Percentiles rank a stretch among this genome's conserved stretches.
Evolutionary conservation across 495 filamentous ascomycete genomes (phyloP).

Genomic region (Parathielavia hyrcaniae): DNA sequence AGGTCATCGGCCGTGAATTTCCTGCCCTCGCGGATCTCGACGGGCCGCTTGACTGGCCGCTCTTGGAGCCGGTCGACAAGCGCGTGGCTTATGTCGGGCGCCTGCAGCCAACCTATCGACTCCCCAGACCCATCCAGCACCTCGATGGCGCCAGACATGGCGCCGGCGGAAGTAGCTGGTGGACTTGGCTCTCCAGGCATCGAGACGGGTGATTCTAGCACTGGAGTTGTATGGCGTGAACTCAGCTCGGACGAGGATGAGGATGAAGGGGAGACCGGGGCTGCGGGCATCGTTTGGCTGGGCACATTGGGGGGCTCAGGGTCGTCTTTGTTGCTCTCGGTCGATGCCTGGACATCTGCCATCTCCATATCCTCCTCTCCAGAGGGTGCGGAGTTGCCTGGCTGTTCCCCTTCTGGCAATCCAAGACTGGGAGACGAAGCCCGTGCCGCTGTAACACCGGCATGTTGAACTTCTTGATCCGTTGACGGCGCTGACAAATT

Average conservation of each 20-base stretch:
- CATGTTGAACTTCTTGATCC: not conserved
- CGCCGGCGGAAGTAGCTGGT: not conserved
- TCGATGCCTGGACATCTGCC: not conserved
- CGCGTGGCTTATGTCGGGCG: constrained; percentile 15
- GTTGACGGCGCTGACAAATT: too few species aligned
- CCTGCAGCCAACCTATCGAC: constrained; percentile 18
- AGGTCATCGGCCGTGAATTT: constrained; percentile 25
- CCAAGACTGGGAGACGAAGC: not conserved
- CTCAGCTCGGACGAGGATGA: constrained; percentile 11
- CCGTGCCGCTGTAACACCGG: not conserved
- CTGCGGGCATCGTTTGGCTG: not conserved
- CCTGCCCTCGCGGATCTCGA: constrained; percentile 26
- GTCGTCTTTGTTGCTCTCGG: not conserved
- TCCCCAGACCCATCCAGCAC: constrained; percentile 19
- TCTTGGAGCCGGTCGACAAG: constrained; percentile 14
- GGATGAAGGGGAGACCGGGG: not conserved
- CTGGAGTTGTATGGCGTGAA: constrained; percentile 12
- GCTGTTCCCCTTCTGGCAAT: not conserved
- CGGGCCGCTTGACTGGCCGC: constrained; percentile 25
- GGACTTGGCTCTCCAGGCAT: not conserved
- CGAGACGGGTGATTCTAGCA: not conserved
- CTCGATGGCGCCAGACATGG: not conserved
- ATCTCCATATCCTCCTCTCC: not conserved
- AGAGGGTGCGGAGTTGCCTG: not conserved
- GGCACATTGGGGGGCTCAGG: not conserved